A percentile compares a stretch with the other conserved stretches of the same genome.
Conservation (phyloP, 352 stramenopile genomes). For the Blastocystis sp. region DNA sequence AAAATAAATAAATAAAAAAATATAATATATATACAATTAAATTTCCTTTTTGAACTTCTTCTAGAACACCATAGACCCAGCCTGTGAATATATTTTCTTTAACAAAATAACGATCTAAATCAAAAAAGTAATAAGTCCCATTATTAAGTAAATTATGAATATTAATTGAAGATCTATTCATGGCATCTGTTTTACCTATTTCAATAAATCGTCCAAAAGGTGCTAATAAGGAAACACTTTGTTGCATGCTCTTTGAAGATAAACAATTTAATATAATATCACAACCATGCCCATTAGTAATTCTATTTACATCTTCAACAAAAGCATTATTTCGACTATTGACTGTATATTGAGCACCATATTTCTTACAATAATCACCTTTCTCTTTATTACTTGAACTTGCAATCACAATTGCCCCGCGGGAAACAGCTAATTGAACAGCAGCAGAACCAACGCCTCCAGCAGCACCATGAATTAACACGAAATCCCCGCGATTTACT, state of each 20-base stretch:
- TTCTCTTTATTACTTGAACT: conserved; percentile 33
- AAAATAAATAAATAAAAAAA: too few relatives aligned
- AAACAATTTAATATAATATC: conserved; percentile 33
- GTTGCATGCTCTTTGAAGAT: conserved; percentile 15
- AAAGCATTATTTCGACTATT: conserved; percentile 23
- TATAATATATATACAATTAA: too few relatives aligned
- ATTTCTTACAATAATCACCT: conserved; percentile 15
- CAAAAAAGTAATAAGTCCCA: conserved; percentile 34
- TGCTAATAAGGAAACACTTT: conserved; percentile 4
- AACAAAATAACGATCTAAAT: conserved; percentile 32
- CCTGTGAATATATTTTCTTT: background rate
- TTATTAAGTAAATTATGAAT: conserved; percentile 25
- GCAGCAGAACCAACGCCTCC: conserved; percentile 25
- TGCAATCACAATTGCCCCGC: conserved; percentile 27
- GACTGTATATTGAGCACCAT: conserved; percentile 12
- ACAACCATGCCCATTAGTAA: background rate
- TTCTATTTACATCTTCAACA: background rate
- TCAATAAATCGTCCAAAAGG: conserved; percentile 33
- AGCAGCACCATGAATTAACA: conserved; percentile 31
- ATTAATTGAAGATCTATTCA: conserved; percentile 3
- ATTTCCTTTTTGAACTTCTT: background rate
- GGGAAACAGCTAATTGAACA: conserved; percentile 11
- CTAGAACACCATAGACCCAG: conserved; percentile 8
- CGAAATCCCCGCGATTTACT: background rate
- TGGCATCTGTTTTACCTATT: conserved; percentile 35